Base-by-base conservation (phyloP, 2,329 filamentous ascomycete genomes). In the Xylaria sp. region DNA sequence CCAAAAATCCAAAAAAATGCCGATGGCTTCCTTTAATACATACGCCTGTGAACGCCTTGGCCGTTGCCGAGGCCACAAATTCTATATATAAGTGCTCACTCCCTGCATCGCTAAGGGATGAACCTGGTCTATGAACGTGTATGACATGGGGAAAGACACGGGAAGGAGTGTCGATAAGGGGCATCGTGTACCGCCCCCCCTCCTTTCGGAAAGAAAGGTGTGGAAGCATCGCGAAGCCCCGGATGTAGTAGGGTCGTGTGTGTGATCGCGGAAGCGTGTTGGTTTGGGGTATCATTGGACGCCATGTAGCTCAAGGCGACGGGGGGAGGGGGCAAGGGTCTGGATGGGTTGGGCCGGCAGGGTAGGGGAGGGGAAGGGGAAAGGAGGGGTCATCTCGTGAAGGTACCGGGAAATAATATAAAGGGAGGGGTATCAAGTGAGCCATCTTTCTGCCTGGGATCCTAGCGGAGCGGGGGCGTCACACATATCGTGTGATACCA, bases 401-500 rank as follows among this genome's bases (percentile, higher is more conserved):
- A n/a, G n/a, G n/a, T n/a, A n/a, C n/a, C n/a, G n/a, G n/a, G n/a
- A 33, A 17, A 38, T 33, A 40, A 57, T 56, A 11, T 6, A 25
- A 4, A 9, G 25, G 9, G 40, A 40, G 33, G 48, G 46, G 38
- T 21, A 29, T 40, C 11, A 29, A 37, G 35, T 5, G 47, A 41
- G 25, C 47, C n/a, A n/a, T n/a, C n/a, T n/a, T 40, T 51, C 48
- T 58, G 54, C 54, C 59, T 58, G 19, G n/a, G n/a, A 29, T 41
- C 27, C 17, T 31, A 31, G 47, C 27, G 41, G 47, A 27, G 41
- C 10, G 8, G 27, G n/a, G 48, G 41, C 9, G 44, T 54, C 35
- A 43, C 19, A 58, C 44, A 46, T 49, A 58, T 62, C 54, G 27
- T 54, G 60, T 62, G 49, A 54, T 49, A 54, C 60, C 25, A 31